These are phyloP conservation scores for Aspergillus pseudoviridinutans DNA, from an alignment of 2,329 filamentous ascomycete species.

Conservation along the genomic window DNA sequence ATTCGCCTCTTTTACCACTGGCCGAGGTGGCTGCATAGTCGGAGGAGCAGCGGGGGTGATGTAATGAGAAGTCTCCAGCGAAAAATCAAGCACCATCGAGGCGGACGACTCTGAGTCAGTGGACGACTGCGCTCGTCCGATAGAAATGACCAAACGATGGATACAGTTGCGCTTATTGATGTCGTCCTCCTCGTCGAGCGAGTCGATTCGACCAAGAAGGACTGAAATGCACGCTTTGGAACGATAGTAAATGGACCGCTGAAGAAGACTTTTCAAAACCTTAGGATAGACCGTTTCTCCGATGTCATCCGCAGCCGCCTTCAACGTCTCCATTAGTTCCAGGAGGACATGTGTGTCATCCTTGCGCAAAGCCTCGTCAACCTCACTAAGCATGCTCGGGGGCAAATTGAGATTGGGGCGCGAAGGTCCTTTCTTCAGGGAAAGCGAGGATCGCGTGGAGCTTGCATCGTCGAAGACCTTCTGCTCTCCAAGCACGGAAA, in stretches of 20 bases:
- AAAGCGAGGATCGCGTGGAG: slow-evolving; percentile 65
- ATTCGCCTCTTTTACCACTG: slow-evolving; percentile 64
- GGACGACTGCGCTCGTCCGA: slow-evolving; percentile 68
- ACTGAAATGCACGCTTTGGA: slow-evolving; percentile 67
- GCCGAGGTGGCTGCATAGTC: slow-evolving; percentile 56
- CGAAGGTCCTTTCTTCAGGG: slow-evolving; percentile 71
- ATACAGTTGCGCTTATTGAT: slow-evolving; percentile 93
- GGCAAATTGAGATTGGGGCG: slow-evolving; percentile 72
- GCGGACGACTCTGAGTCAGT: slow-evolving; percentile 51
- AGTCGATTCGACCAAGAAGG: slow-evolving; percentile 65
- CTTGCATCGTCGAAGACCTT: slow-evolving; percentile 71
- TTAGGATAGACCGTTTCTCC: slow-evolving; percentile 68
- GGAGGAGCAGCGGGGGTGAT: slow-evolving; percentile 75
- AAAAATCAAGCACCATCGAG: slow-evolving; percentile 48
- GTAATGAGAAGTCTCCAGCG: slow-evolving; percentile 62
- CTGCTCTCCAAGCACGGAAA: slow-evolving; percentile 74
- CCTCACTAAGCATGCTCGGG: slow-evolving; percentile 45
- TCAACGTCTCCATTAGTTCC: slow-evolving; percentile 56
- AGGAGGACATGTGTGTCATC: slow-evolving; percentile 39
- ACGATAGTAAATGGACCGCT: slow-evolving; percentile 63
- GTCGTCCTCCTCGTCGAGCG: slow-evolving; percentile 80
- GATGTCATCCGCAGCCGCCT: slow-evolving; percentile 50
- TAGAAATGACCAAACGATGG: slow-evolving; percentile 86
- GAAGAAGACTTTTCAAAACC: slow-evolving; percentile 41
- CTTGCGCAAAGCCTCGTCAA: slow-evolving; percentile 39